Evolutionary conservation across 352 stramenopile genomes (phyloP).

Genomic region (Pythium sukuiense): DNA sequence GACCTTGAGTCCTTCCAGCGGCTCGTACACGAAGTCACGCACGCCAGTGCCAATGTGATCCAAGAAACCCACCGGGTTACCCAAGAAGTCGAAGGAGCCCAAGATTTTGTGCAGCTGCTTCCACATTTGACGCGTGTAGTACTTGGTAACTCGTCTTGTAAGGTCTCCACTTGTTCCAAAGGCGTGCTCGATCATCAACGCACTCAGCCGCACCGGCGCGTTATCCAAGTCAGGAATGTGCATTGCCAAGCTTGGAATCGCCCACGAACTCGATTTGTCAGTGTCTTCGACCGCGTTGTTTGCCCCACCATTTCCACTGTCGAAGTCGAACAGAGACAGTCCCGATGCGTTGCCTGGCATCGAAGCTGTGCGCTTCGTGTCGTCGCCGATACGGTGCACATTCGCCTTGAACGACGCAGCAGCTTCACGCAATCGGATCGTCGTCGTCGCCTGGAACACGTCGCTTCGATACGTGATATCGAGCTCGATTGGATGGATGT

Average conservation of each 20-base stretch:
- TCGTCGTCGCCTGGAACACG: constrained; percentile 74
- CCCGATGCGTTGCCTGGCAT: constrained; percentile 28
- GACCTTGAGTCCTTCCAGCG: constrained; percentile 91
- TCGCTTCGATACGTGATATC: constrained; percentile 89
- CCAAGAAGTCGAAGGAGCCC: constrained; percentile 87
- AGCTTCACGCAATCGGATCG: constrained; percentile 56
- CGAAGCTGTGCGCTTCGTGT: constrained; percentile 40
- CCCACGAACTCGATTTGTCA: constrained; percentile 60
- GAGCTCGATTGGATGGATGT: constrained; percentile 87
- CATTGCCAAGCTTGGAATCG: constrained; percentile 86
- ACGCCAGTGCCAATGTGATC: constrained; percentile 95
- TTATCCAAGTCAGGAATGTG: constrained; percentile 89
- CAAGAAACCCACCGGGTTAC: constrained; percentile 87
- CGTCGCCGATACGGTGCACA: constrained; percentile 27
- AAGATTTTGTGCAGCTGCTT: constrained; percentile 90
- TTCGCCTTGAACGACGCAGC: constrained; percentile 31
- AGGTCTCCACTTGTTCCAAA: constrained; percentile 88
- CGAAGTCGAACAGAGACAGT: constrained; percentile 34
- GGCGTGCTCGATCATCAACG: constrained; percentile 87
- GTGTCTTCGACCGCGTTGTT: constrained; percentile 36
- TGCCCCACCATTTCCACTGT: constrained; percentile 8
- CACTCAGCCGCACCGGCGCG: constrained; percentile 80
- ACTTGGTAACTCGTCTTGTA: constrained; percentile 83
- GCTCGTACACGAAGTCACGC: constrained; percentile 96
- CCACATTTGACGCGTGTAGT: constrained; percentile 88